phyloP scores from a whole-genome alignment of 2,329 filamentous ascomycete genomes.

The Fusarium continuum region DNA sequence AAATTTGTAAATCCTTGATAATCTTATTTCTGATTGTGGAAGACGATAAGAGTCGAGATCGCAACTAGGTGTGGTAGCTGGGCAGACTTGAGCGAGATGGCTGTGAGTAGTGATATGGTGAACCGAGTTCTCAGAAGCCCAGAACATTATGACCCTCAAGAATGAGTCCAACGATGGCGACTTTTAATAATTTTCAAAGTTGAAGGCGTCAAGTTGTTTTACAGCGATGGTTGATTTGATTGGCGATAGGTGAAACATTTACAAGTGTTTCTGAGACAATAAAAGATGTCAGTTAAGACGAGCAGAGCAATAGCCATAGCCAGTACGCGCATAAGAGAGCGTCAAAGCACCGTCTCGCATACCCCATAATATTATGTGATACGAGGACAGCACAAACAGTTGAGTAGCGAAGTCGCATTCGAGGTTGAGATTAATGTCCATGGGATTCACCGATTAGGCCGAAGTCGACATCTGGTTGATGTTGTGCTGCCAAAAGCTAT shows the following conservation, averaged over 20 bases:
- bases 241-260: conserved; percentile 47
- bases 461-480: conserved; percentile 48
- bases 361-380: conserved; percentile 38
- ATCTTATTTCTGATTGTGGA: background rate
- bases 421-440: conserved; percentile 48
- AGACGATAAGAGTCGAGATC: background rate
- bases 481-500: conserved; percentile 50
- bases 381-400: conserved; percentile 45
- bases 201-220: conserved; percentile 44
- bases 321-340: conserved; percentile 37
- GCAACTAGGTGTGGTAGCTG: background rate
- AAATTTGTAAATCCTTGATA: background rate
- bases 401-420: conserved; percentile 46
- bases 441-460: conserved; percentile 47
- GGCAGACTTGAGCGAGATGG: background rate
- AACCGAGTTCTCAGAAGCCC: background rate
- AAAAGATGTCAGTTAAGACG: conserved; percentile 43
- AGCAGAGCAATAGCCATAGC: conserved; percentile 24
- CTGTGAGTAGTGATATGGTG: background rate
- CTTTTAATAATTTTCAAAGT: conserved; percentile 25
- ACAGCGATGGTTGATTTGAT: conserved; percentile 44
- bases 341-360: conserved; percentile 40
- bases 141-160: background rate
- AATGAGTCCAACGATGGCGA: conserved; percentile 7
- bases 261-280: conserved; percentile 46